phyloP scores from a whole-genome alignment of 2,329 filamentous ascomycete species.

The Neoscytalidium dimidiatum region DNA sequence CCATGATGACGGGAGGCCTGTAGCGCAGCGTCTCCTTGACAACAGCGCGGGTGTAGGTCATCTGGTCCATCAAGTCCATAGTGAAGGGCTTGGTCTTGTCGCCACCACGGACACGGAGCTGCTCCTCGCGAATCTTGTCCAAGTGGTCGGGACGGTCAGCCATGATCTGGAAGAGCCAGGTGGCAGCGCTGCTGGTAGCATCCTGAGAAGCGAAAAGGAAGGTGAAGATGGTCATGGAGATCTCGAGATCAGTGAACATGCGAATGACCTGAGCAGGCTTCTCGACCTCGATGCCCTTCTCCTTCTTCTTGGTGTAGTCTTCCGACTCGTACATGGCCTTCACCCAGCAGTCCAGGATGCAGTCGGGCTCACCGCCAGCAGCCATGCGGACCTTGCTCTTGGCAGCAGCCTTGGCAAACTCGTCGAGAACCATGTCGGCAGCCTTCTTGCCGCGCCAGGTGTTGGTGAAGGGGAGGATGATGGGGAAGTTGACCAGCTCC shows the following conservation, averaged over 20 bases:
- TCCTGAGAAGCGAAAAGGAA: slow-evolving; percentile 98
- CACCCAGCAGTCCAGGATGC: slow-evolving; percentile 96
- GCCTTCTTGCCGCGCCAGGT: slow-evolving; percentile 98
- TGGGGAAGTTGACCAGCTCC: slow-evolving; percentile 96
- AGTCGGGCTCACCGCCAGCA: slow-evolving; percentile 80
- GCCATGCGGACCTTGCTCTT: slow-evolving; percentile 93
- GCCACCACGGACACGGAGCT: slow-evolving; percentile 73
- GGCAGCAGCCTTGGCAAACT: slow-evolving; percentile 88
- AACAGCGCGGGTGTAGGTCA: slow-evolving; percentile 88
- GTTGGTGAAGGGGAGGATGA: slow-evolving; percentile 93
- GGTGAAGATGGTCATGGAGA: slow-evolving; percentile 90
- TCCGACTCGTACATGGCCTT: slow-evolving; percentile 84
- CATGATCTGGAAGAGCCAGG: slow-evolving; percentile 93
- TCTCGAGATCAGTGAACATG: slow-evolving; percentile 87
- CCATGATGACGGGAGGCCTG: slow-evolving; percentile 95
- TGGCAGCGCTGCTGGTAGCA: slow-evolving; percentile 88
- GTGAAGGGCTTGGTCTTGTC: slow-evolving; percentile 69
- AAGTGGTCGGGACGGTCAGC: slow-evolving; percentile 92
- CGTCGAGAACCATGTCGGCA: slow-evolving; percentile 84
- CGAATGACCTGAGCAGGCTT: slow-evolving; percentile 84
- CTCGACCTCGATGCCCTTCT: slow-evolving; percentile 68
- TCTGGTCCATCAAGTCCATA: slow-evolving; percentile 84
- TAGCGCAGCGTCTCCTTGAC: slow-evolving; percentile 72
- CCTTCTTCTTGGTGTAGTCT: slow-evolving; percentile 76
- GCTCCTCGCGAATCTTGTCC: slow-evolving; percentile 89